phyloP scores from a whole-genome alignment of 345 rosid species.

The Gossypium mustelinum region DNA sequence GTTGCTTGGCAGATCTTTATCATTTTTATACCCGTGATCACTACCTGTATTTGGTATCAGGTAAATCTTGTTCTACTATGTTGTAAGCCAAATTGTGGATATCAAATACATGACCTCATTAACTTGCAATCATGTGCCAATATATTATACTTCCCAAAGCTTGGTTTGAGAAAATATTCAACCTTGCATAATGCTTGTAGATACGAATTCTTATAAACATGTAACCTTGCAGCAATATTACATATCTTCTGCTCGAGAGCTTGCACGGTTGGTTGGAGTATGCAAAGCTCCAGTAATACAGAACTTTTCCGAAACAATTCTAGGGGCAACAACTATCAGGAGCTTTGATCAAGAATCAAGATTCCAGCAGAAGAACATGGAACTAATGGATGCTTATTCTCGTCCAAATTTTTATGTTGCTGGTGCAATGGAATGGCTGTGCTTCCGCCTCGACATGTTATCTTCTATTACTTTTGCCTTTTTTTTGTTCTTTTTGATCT shows the following conservation, averaged over 20 bases:
- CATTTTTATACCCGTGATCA: slow-evolving; percentile 50
- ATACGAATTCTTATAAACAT: not conserved
- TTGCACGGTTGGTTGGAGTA: slow-evolving; percentile 67
- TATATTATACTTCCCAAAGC: not conserved
- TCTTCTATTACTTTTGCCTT: slow-evolving; percentile 65
- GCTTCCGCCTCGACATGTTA: slow-evolving; percentile 68
- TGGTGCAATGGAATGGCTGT: slow-evolving; percentile 82
- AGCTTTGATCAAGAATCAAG: slow-evolving; percentile 67
- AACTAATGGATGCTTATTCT: slow-evolving; percentile 57
- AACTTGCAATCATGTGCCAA: not conserved
- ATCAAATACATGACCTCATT: not conserved
- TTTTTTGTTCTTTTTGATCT: slow-evolving; percentile 55
- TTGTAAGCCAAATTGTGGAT: not conserved
- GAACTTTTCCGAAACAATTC: slow-evolving; percentile 75
- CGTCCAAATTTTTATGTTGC: slow-evolving; percentile 57
- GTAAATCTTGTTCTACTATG: slow-evolving; percentile 17
- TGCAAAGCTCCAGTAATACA: slow-evolving; percentile 81
- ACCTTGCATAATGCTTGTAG: not conserved
- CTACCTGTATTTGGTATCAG: slow-evolving; percentile 57
- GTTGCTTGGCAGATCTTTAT: slow-evolving; percentile 66
- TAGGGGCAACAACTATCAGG: slow-evolving; percentile 77
- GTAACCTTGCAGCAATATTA: slow-evolving; percentile 53
- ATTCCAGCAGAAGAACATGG: slow-evolving; percentile 52
- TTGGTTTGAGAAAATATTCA: not conserved
- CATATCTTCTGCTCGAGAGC: slow-evolving; percentile 69